Conservation (phyloP, 176 grass and related monocot species). For the Pharus latifolius region DNA sequence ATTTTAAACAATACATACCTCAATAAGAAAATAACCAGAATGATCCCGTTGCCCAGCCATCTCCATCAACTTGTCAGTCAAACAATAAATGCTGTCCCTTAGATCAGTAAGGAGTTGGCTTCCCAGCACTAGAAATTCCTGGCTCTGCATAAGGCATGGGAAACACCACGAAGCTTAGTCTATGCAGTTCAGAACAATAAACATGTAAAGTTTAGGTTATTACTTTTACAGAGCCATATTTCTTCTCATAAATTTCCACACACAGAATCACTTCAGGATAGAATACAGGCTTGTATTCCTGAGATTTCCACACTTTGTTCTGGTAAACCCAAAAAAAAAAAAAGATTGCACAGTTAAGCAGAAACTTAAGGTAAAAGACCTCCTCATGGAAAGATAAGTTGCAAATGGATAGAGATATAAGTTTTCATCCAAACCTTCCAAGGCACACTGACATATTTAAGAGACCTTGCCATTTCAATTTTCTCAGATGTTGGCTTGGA, state of each 20-base stretch:
- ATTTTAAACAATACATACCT: conserved; percentile 33
- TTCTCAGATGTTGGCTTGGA: conserved; percentile 36
- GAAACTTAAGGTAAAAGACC: background rate
- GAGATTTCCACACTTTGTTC: conserved; percentile 46
- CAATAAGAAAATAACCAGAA: conserved; percentile 85
- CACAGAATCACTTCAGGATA: conserved; percentile 76
- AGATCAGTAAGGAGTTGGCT: conserved; percentile 70
- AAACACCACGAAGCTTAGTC: conserved; percentile 7
- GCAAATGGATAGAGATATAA: background rate
- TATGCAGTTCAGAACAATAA: conserved; percentile 8
- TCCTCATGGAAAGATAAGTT: background rate
- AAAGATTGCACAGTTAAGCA: background rate
- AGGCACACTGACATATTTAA: conserved; percentile 46
- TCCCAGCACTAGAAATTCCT: conserved; percentile 91
- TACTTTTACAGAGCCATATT: conserved; percentile 34
- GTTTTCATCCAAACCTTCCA: conserved; percentile 38
- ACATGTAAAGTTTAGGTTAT: background rate
- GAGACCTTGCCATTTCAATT: conserved; percentile 58
- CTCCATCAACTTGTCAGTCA: conserved; percentile 78
- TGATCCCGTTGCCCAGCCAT: conserved; percentile 34
- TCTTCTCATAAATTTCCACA: conserved; percentile 74
- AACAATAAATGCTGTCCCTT: conserved; percentile 80
- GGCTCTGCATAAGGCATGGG: conserved; percentile 42
- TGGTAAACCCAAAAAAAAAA: background rate
- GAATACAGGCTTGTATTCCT: conserved; percentile 46